Percentiles rank a stretch among this genome's conserved stretches.
Evolutionary conservation across 129 eudicot species (phyloP).

Genomic region (Centrapalus pauciflorus): DNA sequence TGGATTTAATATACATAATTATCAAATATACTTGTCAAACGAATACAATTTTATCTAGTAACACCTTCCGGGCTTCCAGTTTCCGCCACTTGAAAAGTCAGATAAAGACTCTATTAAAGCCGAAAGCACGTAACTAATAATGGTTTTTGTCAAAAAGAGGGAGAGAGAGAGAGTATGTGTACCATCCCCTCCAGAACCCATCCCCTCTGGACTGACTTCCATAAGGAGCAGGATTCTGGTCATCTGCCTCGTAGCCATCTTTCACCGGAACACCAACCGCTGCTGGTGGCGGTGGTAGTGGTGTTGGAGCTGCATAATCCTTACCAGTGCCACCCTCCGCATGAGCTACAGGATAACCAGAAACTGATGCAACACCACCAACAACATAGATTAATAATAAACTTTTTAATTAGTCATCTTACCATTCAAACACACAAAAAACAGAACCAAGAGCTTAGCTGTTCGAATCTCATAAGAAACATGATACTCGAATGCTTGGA

Average conservation of each 20-base stretch:
- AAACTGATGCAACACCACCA: slow-evolving; percentile 15
- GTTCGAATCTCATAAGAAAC: background rate
- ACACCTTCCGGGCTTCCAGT: too few species aligned
- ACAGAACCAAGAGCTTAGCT: background rate
- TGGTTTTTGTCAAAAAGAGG: background rate
- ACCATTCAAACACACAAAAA: background rate
- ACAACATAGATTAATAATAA: background rate
- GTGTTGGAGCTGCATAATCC: slow-evolving; percentile 19
- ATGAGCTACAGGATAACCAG: slow-evolving; percentile 1
- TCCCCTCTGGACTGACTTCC: slow-evolving; percentile 32
- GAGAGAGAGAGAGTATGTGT: slow-evolving; percentile 1
- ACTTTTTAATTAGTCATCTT: background rate
- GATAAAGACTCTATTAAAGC: too few species aligned
- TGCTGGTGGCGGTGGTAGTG: slow-evolving; percentile 26
- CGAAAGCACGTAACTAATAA: too few species aligned
- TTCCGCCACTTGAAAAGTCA: background rate
- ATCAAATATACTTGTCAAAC: too few species aligned
- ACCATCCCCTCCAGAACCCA: slow-evolving; percentile 47
- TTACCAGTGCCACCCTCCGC: slow-evolving; percentile 19
- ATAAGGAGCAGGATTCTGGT: slow-evolving; percentile 15
- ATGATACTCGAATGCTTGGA: background rate
- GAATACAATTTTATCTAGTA: background rate
- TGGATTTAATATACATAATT: too few species aligned
- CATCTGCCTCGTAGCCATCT: slow-evolving; percentile 20
- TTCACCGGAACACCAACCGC: slow-evolving; percentile 29